A percentile compares a stretch with the other conserved stretches of the same genome.
Conservation (phyloP, 2,329 filamentous ascomycete genomes). For the Fusarium illudens region DNA sequence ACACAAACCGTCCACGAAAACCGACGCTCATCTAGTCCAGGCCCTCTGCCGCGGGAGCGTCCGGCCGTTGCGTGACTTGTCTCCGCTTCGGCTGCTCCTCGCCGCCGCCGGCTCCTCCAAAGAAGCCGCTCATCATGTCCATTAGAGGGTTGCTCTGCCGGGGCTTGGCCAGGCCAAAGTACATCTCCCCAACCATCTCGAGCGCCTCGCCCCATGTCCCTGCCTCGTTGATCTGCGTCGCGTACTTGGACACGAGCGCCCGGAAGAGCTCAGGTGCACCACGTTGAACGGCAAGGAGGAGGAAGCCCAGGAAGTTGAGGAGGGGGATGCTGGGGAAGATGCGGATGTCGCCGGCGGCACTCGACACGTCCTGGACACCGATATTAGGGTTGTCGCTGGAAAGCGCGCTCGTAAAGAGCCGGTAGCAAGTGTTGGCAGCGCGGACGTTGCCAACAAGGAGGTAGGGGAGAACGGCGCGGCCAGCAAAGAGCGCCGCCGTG, state of each 20-base stretch:
- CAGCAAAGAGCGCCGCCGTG: conserved; percentile 85
- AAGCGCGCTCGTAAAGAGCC: conserved; percentile 62
- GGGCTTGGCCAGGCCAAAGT: conserved; percentile 90
- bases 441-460: conserved; percentile 89
- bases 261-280: conserved; percentile 81
- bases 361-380: conserved; percentile 83
- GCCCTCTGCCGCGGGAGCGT: conserved; percentile 65
- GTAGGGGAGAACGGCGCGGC: conserved; percentile 88
- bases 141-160: conserved; percentile 91
- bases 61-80: conserved; percentile 55
- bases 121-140: conserved; percentile 97
- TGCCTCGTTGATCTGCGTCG: conserved; percentile 77
- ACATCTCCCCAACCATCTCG: conserved; percentile 92
- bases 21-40: conserved; percentile 57
- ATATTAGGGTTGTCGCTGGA: conserved; percentile 59
- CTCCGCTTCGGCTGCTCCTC: conserved; percentile 49
- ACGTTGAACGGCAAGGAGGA: conserved; percentile 85
- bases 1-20: conserved; percentile 22
- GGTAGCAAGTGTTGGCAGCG: conserved; percentile 83
- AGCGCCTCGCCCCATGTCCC: conserved; percentile 83
- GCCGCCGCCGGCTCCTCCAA: conserved; percentile 73
- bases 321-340: conserved; percentile 93
- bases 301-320: conserved; percentile 89
- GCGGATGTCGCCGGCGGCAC: conserved; percentile 74
- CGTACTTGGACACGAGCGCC: conserved; percentile 84